Conservation (phyloP, 352 stramenopile genomes). For the Phytophthora tubulina region DNA sequence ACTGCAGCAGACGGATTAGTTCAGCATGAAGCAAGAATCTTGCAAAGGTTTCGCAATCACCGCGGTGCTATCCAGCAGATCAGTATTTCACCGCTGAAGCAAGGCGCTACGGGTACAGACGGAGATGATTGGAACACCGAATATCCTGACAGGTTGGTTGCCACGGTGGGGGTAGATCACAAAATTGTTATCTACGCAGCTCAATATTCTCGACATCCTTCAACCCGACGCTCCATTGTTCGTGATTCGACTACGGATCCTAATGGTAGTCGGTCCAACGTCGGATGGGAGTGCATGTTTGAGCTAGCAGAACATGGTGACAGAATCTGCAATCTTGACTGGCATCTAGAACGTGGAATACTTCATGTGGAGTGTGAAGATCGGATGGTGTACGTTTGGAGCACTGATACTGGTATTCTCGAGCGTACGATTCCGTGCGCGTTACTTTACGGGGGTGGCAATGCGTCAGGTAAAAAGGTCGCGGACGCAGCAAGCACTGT, state of each 20-base stretch:
- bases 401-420: slow-evolving; percentile 74
- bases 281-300: slow-evolving; percentile 72
- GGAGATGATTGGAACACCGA: slow-evolving; percentile 23
- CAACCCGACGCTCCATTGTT: slow-evolving; percentile 11
- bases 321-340: slow-evolving; percentile 58
- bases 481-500: background rate
- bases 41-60: slow-evolving; percentile 74
- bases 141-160: slow-evolving; percentile 70
- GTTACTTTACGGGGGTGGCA: slow-evolving; percentile 63
- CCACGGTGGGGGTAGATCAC: slow-evolving; percentile 66
- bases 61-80: slow-evolving; percentile 73
- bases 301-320: slow-evolving; percentile 75
- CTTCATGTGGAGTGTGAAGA: slow-evolving; percentile 79
- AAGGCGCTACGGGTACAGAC: slow-evolving; percentile 7
- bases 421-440: slow-evolving; percentile 68
- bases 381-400: slow-evolving; percentile 86
- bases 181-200: slow-evolving; percentile 72
- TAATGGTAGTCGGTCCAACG: slow-evolving; percentile 2
- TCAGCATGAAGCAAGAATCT: slow-evolving; percentile 48
- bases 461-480: slow-evolving; percentile 28
- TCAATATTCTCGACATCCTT: slow-evolving; percentile 58
- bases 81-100: slow-evolving; percentile 57
- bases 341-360: slow-evolving; percentile 69
- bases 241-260: slow-evolving; percentile 1
- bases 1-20: slow-evolving; percentile 30